Evolutionary conservation across 2,329 filamentous ascomycete species (phyloP).

Genomic region (Aspergillus viridinutans): DNA sequence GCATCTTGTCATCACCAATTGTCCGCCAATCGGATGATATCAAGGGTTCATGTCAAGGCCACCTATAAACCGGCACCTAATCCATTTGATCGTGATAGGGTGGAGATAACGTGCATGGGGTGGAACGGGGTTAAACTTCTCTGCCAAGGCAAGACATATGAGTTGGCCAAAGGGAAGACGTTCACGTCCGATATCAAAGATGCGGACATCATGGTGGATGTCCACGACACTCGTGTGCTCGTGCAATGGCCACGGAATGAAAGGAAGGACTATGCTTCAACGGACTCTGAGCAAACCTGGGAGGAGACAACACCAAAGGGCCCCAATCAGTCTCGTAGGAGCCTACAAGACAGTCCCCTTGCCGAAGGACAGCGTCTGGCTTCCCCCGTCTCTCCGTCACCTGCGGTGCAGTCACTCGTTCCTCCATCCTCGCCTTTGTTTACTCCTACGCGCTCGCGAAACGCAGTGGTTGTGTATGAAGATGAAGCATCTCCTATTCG

Average conservation of each 20-base stretch:
- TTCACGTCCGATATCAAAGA: conserved; percentile 87
- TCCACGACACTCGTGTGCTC: conserved; percentile 86
- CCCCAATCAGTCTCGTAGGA: conserved; percentile 23
- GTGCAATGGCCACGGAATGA: conserved; percentile 73
- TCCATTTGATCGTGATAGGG: conserved; percentile 66
- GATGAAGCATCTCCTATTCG: conserved; percentile 59
- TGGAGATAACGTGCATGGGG: conserved; percentile 86
- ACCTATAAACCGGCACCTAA: conserved; percentile 69
- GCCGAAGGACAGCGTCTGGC: conserved; percentile 59
- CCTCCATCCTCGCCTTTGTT: conserved; percentile 40
- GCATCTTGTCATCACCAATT: conserved; percentile 95
- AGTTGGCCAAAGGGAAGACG: conserved; percentile 79
- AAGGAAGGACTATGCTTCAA: conserved; percentile 50
- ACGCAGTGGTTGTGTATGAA: conserved; percentile 64
- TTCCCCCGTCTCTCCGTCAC: conserved; percentile 74
- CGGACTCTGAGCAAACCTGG: conserved; percentile 65
- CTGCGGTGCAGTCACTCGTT: conserved; percentile 47
- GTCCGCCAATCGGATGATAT: conserved; percentile 86
- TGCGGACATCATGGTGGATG: conserved; percentile 89
- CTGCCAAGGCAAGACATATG: conserved; percentile 82
- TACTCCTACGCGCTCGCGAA: conserved; percentile 42
- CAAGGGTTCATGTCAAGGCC: conserved; percentile 86
- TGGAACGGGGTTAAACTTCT: conserved; percentile 96
- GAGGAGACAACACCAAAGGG: conserved; percentile 51
- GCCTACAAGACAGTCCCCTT: conserved; percentile 44